phyloP scores from a whole-genome alignment of 768 basidiomycete species.

The Leccinum uliginosum region DNA sequence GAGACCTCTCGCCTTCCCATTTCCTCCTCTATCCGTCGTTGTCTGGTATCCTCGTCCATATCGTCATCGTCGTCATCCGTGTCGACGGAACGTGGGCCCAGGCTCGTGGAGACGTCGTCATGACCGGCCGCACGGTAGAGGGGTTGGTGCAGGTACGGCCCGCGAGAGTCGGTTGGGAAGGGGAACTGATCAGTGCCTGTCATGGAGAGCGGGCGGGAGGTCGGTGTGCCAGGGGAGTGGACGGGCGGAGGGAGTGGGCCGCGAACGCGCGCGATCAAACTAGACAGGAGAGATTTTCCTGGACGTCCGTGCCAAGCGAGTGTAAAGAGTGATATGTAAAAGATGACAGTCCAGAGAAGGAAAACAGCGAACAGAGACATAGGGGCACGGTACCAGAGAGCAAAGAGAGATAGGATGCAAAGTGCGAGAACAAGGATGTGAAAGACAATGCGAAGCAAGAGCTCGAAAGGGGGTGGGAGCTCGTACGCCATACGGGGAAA shows the following conservation, averaged over 20 bases:
- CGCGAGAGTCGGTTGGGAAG: conserved; percentile 42
- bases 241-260: conserved; percentile 24
- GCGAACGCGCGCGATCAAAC: conserved; percentile 43
- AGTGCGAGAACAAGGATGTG: conserved; percentile 59
- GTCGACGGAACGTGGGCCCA: conserved; percentile 46
- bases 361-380: conserved; percentile 58
- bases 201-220: conserved; percentile 39
- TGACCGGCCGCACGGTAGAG: conserved; percentile 45
- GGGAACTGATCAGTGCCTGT: conserved; percentile 39
- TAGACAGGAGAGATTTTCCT: conserved; percentile 51
- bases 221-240: conserved; percentile 33
- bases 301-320: conserved; percentile 60
- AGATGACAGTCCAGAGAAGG: conserved; percentile 54
- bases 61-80: conserved; percentile 65
- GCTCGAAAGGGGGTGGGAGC: conserved; percentile 35
- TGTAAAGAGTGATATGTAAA: conserved; percentile 50
- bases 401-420: conserved; percentile 51
- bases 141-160: conserved; percentile 70
- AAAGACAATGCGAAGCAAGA: conserved; percentile 47
- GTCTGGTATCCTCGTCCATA: conserved; percentile 68
- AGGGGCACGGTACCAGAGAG: conserved; percentile 55
- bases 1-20: conserved; percentile 79
- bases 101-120: conserved; percentile 39
- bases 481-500: conserved; percentile 23
- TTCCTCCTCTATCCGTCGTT: conserved; percentile 75